phyloP scores from a whole-genome alignment of 192 early-diverging fungal species.

The Gonapodya prolifera region DNA sequence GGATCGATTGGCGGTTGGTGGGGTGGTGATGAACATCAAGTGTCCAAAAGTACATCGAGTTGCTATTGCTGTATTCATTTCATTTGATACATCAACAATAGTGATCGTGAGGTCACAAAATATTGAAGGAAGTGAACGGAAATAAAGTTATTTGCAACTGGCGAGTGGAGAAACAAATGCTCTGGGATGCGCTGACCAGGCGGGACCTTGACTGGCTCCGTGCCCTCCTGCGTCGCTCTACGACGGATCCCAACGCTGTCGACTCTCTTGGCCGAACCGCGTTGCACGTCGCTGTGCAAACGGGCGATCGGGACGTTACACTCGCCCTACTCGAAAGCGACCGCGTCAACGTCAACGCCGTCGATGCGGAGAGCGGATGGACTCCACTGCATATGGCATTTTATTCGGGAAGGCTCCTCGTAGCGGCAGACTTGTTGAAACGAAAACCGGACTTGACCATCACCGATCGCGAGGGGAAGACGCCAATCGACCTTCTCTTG shows the following conservation, averaged over 20 bases:
- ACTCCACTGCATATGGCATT: conserved; percentile 52
- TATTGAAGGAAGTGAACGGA: no score
- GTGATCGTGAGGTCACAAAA: no score
- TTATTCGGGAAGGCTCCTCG: conserved; percentile 39
- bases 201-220: neutral
- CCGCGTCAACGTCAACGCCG: conserved; percentile 38
- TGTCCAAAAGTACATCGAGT: neutral
- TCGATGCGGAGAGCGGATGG: conserved; percentile 55
- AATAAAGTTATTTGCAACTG: no score
- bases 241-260: conserved; percentile 21
- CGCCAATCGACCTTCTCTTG: conserved; percentile 33
- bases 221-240: neutral
- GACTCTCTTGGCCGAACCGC: conserved; percentile 23
- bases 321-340: conserved; percentile 20
- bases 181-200: neutral
- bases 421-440: conserved; percentile 31
- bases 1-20: neutral
- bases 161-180: neutral
- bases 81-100: no score
- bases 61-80: no score
- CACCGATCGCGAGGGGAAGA: conserved; percentile 35
- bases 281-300: conserved; percentile 26
- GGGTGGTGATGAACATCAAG: neutral
- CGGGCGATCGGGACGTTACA: conserved; percentile 22
- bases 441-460: conserved; percentile 33